These are phyloP conservation scores for Globisporangium mamillatum DNA, from an alignment of 352 stramenopile species.

Conservation along the genomic window DNA sequence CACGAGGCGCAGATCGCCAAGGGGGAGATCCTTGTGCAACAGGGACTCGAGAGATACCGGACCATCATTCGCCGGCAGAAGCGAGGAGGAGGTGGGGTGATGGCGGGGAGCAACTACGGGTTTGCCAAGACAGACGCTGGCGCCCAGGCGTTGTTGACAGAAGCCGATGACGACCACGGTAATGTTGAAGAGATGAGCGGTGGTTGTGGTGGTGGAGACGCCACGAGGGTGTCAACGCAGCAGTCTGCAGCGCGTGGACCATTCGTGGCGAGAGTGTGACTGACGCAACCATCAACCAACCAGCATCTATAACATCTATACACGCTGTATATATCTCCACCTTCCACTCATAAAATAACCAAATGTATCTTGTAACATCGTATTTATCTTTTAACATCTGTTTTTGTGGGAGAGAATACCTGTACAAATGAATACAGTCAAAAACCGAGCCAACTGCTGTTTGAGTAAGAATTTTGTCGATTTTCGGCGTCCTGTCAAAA, in stretches of 20 bases:
- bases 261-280: not conserved
- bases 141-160: constrained; percentile 15
- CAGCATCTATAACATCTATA: not conserved
- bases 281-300: not conserved
- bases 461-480: too few species aligned
- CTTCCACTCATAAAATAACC: not conserved
- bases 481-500: too few species aligned
- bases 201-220: too few species aligned
- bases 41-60: constrained; percentile 45
- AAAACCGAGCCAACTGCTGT: too few species aligned
- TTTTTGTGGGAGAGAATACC: not conserved
- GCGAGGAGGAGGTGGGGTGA: constrained; percentile 17
- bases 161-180: not conserved
- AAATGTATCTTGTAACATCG: not conserved
- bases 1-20: constrained; percentile 43
- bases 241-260: not conserved
- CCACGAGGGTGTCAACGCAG: not conserved
- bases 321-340: not conserved
- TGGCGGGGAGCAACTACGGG: constrained; percentile 25
- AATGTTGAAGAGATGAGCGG: not conserved
- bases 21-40: constrained; percentile 46
- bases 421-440: too few species aligned
- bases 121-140: constrained; percentile 16
- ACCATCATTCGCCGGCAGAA: constrained; percentile 33
- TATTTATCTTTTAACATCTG: not conserved